These are phyloP conservation scores for Cyclotella baltica DNA, from an alignment of 108 stramenopile species.

Conservation along the genomic window DNA sequence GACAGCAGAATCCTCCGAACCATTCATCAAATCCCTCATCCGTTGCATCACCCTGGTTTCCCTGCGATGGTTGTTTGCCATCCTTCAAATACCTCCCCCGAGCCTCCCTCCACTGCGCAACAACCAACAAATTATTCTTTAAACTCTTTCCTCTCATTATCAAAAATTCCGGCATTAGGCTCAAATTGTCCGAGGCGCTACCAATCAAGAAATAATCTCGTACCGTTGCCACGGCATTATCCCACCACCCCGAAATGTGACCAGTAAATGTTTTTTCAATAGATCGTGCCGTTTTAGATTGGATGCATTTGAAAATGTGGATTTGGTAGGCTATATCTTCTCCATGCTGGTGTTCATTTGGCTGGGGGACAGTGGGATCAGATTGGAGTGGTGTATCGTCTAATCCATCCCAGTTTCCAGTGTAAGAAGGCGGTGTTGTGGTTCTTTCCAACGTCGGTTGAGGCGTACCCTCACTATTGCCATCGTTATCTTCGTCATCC, in stretches of 20 bases:
- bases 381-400: slow-evolving; percentile 7
- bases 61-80: neutral
- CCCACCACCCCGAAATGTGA: slow-evolving; percentile 35
- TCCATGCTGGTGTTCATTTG: slow-evolving; percentile 17
- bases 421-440: neutral
- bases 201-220: slow-evolving; percentile 65
- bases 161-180: slow-evolving; percentile 61
- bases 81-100: slow-evolving; percentile 11
- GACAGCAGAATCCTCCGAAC: slow-evolving; percentile 11
- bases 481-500: slow-evolving; percentile 16
- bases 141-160: slow-evolving; percentile 61
- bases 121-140: slow-evolving; percentile 54
- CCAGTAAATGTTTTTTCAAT: slow-evolving; percentile 48
- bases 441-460: neutral
- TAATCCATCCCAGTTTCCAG: neutral
- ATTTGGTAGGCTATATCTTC: slow-evolving; percentile 48
- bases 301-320: slow-evolving; percentile 43
- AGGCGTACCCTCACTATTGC: neutral
- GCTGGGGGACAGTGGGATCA: neutral
- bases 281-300: slow-evolving; percentile 43
- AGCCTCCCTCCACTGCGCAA: slow-evolving; percentile 66
- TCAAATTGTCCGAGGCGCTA: slow-evolving; percentile 58
- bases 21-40: slow-evolving; percentile 32
- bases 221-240: slow-evolving; percentile 57
- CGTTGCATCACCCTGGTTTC: neutral